These are phyloP conservation scores for Eragrostis nindensis DNA, from an alignment of 176 grass and related monocot species.

Conservation along the genomic window DNA sequence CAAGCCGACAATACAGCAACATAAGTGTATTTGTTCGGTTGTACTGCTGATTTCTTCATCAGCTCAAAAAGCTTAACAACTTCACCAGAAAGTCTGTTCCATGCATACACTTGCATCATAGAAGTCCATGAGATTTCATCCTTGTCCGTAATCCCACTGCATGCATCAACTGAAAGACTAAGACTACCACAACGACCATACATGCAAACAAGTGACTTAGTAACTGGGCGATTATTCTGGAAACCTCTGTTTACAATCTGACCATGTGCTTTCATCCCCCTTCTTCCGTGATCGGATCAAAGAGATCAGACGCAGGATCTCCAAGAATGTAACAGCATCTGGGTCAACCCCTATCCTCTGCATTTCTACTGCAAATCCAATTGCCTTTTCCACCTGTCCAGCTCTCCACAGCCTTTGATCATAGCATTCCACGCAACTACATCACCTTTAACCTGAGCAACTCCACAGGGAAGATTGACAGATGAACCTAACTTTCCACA, in stretches of 20 bases:
- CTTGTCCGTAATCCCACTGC: slow-evolving; percentile 54
- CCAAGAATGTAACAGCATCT: slow-evolving; percentile 61
- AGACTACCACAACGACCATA: slow-evolving; percentile 69
- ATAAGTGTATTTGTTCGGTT: slow-evolving; percentile 70
- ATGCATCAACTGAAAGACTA: slow-evolving; percentile 48
- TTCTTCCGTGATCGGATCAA: slow-evolving; percentile 59
- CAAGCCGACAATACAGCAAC: slow-evolving; percentile 62
- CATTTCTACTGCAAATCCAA: slow-evolving; percentile 60
- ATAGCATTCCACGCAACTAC: slow-evolving; percentile 75
- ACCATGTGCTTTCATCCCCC: slow-evolving; percentile 59
- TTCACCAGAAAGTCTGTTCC: slow-evolving; percentile 53
- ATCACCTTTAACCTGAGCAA: slow-evolving; percentile 50
- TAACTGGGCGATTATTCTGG: slow-evolving; percentile 44
- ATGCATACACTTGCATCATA: slow-evolving; percentile 77
- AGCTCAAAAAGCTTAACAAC: slow-evolving; percentile 58
- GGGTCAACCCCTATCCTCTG: slow-evolving; percentile 54
- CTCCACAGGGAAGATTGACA: slow-evolving; percentile 47
- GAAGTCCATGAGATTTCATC: slow-evolving; percentile 81
- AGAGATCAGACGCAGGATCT: slow-evolving; percentile 58
- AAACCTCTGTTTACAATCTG: slow-evolving; percentile 78
- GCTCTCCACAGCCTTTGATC: slow-evolving; percentile 69
- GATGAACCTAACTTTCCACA: slow-evolving; percentile 60
- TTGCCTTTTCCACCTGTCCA: slow-evolving; percentile 48
- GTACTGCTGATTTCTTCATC: slow-evolving; percentile 58
- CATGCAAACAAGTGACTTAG: slow-evolving; percentile 71